phyloP scores from a whole-genome alignment of 2,329 filamentous ascomycete species.

The Fusarium irregulare region DNA sequence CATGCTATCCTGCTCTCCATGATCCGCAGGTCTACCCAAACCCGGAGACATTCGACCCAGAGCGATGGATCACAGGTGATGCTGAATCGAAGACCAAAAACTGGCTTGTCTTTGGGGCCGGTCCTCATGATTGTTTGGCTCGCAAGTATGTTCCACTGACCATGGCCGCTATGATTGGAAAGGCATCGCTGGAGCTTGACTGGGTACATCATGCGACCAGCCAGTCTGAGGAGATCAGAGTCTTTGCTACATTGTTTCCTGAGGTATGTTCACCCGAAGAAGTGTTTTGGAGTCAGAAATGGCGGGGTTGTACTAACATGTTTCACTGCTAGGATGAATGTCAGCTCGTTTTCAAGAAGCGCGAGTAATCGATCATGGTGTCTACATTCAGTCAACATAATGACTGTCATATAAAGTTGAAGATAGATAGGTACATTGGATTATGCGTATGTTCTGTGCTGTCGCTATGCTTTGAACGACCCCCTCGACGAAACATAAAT shows the following conservation, averaged over 20 bases:
- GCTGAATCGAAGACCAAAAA: constrained; percentile 63
- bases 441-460: too few species aligned
- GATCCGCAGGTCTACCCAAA: constrained; percentile 60
- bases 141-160: constrained; percentile 61
- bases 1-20: constrained; percentile 63
- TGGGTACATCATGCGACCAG: constrained; percentile 62
- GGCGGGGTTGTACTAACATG: neutral
- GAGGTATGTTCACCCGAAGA: constrained; percentile 52
- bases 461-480: too few species aligned
- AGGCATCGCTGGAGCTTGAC: constrained; percentile 61
- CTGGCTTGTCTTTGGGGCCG: constrained; percentile 65
- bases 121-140: constrained; percentile 63
- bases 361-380: neutral
- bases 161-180: constrained; percentile 65
- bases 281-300: accelerated
- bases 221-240: constrained; percentile 61
- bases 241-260: constrained; percentile 62
- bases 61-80: constrained; percentile 64
- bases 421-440: too few species aligned
- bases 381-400: neutral
- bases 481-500: too few species aligned
- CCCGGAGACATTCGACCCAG: constrained; percentile 61
- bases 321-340: constrained; percentile 15
- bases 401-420: neutral
- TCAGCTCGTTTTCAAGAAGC: constrained; percentile 17